Base-by-base conservation (phyloP, 2,329 filamentous ascomycete species). In the Trichoderma arundinaceum region DNA sequence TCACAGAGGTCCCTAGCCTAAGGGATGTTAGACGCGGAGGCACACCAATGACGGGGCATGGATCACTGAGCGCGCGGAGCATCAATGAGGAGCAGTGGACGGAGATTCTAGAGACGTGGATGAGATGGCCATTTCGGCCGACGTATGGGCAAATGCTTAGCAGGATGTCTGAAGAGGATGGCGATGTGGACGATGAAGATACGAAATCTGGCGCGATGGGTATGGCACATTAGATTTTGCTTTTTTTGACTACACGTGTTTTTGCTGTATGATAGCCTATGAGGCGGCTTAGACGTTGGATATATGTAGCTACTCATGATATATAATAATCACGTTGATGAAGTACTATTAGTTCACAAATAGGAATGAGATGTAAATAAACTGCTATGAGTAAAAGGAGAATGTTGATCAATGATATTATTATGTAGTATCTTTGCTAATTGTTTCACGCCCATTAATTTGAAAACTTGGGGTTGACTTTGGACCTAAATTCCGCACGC, bases 51-150 rank as follows among this genome's bases (percentile, higher is more conserved):
- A 71, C 69, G 12, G 80, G 80, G 3, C 69, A 77, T 12, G 78
- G 78, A 1, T 76, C 80, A 63, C 60, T 89, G 39, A 73, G 74
- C 0, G 77, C 83, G 5, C 76, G 88, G 4, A 73, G 76, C 32
- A 69, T 91, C 65, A 86, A 83, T 49, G 74, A 80, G 69, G 71
- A 73, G 13, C 87, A 90, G 79, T 80, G 87, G 74, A 73, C 80
- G 17, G 85, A 89, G 67, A 76, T 92, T 15, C 67, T 88, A 4
- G 79, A 84, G 69, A 82, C 83, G 0, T 92, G 86, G 82, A 80
- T 86, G 74, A 77, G 83, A 58, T 92, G 89, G 89, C 88, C 88
- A 0, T 91, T 90, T 69, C 76, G 77, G 2, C 87, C 87, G 1
- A 69, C 73, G 2, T 84, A 83, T 68, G 51, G 74, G 6, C 78